These are phyloP conservation scores for Panicum hallii DNA, from an alignment of 202 grass and related monocot genomes.

Conservation along the genomic window DNA sequence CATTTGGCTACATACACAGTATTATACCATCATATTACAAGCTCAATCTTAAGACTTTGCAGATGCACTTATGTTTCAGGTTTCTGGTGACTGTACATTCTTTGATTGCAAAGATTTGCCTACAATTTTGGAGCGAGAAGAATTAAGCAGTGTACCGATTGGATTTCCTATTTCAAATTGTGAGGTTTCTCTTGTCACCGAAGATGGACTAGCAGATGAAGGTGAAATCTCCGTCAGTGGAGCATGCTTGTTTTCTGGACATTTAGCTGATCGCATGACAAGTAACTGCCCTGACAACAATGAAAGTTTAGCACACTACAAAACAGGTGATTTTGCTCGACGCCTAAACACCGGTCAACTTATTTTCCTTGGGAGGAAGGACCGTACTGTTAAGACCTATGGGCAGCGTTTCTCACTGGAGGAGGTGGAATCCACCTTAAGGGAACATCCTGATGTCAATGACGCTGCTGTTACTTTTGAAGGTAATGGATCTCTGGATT, in stretches of 20 bases:
- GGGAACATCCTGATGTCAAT: constrained; percentile 69
- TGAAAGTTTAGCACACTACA: constrained; percentile 50
- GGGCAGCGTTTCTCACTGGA: constrained; percentile 79
- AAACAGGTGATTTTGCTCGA: constrained; percentile 81
- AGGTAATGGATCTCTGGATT: constrained; percentile 47
- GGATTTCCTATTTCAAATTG: constrained; percentile 89
- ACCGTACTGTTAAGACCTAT: constrained; percentile 74
- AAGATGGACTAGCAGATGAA: constrained; percentile 48
- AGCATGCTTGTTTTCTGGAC: constrained; percentile 82
- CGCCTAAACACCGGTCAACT: constrained; percentile 68
- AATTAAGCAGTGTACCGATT: constrained; percentile 77
- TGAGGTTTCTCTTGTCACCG: constrained; percentile 55
- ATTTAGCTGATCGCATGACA: constrained; percentile 51
- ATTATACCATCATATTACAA: background rate
- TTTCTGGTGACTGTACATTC: constrained; percentile 92
- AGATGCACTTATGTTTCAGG: constrained; percentile 52
- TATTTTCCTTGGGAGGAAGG: constrained; percentile 84
- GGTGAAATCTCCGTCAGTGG: constrained; percentile 86
- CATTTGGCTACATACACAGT: background rate
- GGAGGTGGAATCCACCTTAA: constrained; percentile 78
- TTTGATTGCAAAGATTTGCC: constrained; percentile 86
- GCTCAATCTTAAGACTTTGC: constrained; percentile 30
- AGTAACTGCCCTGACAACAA: constrained; percentile 25
- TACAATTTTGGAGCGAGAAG: constrained; percentile 59
- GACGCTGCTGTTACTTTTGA: constrained; percentile 76